phyloP scores from a whole-genome alignment of 2,329 filamentous ascomycete genomes.

The Trichoderma lentiforme region DNA sequence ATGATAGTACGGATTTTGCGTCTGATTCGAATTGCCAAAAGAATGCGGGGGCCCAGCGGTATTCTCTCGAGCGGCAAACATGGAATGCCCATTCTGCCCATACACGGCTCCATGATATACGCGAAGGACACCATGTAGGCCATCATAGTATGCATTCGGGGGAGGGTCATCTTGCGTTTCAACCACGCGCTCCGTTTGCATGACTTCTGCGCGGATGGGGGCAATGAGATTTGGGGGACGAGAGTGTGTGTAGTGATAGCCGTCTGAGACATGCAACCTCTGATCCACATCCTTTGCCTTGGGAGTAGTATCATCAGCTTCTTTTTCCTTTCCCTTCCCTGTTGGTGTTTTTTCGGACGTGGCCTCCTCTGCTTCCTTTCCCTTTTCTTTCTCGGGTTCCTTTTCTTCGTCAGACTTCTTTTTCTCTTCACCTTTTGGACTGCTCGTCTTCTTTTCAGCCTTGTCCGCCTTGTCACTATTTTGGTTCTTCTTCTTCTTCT shows the following conservation, averaged over 20 bases:
- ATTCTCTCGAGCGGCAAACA: conserved; percentile 47
- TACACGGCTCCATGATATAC: conserved; percentile 57
- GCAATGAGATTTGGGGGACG: conserved; percentile 45
- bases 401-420: not conserved
- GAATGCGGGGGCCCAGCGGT: conserved; percentile 34
- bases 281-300: not conserved
- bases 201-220: conserved; percentile 46
- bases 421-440: not conserved
- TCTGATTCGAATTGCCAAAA: conserved; percentile 43
- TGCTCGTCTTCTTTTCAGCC: not conserved
- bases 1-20: conserved; percentile 42
- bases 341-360: not conserved
- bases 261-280: conserved; percentile 26
- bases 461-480: not conserved
- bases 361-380: not conserved
- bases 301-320: not conserved
- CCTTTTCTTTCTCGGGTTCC: not conserved
- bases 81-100: conserved; percentile 41
- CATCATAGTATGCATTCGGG: conserved; percentile 59
- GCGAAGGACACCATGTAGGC: conserved; percentile 49
- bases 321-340: not conserved
- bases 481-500: conserved; percentile 15
- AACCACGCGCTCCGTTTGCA: conserved; percentile 55
- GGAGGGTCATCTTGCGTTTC: conserved; percentile 51
- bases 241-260: conserved; percentile 29